phyloP scores from a whole-genome alignment of 805 yeast species.

The Candida insectorum region DNA sequence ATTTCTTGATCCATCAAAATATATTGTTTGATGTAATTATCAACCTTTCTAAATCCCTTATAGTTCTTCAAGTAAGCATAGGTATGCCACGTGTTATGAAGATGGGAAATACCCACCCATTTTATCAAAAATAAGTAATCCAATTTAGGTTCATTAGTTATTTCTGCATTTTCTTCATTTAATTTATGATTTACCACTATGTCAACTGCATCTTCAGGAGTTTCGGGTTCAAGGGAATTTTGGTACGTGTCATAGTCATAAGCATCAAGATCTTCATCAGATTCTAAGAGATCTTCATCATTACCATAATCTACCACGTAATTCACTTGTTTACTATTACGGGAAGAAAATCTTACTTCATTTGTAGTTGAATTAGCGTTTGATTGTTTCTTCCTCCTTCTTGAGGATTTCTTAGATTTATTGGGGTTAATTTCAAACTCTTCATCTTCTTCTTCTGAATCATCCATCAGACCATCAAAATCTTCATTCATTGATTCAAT shows the following conservation, averaged over 20 bases:
- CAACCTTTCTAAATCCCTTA: conserved; percentile 82
- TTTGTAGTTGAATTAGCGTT: conserved; percentile 1
- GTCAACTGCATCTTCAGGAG: conserved; percentile 33
- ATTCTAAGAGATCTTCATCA: conserved; percentile 53
- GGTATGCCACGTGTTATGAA: conserved; percentile 93
- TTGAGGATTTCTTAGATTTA: conserved; percentile 6
- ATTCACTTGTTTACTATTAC: conserved; percentile 67
- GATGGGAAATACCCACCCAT: conserved; percentile 85
- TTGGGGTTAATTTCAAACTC: conserved; percentile 4
- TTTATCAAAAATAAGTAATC: conserved; percentile 65
- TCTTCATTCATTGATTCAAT: conserved; percentile 1
- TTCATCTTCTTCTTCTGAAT: conserved; percentile 6
- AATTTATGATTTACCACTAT: conserved; percentile 39
- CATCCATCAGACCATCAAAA: conserved; percentile 2
- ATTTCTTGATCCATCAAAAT: conserved; percentile 72
- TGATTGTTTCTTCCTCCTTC: conserved; percentile 5
- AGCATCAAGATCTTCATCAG: conserved; percentile 30
- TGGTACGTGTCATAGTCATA: conserved; percentile 33
- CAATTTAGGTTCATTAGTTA: conserved; percentile 52
- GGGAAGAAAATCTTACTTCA: conserved; percentile 74
- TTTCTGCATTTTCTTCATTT: conserved; percentile 30
- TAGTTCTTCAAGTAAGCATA: conserved; percentile 49
- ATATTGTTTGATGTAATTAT: conserved; percentile 80
- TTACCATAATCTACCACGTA: conserved; percentile 70
- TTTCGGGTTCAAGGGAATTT: conserved; percentile 24